Evolutionary conservation across 495 filamentous ascomycete genomes (phyloP), one percentile per base, ranked within the genome.

Genomic region (Aspergillus sparsus): DNA sequence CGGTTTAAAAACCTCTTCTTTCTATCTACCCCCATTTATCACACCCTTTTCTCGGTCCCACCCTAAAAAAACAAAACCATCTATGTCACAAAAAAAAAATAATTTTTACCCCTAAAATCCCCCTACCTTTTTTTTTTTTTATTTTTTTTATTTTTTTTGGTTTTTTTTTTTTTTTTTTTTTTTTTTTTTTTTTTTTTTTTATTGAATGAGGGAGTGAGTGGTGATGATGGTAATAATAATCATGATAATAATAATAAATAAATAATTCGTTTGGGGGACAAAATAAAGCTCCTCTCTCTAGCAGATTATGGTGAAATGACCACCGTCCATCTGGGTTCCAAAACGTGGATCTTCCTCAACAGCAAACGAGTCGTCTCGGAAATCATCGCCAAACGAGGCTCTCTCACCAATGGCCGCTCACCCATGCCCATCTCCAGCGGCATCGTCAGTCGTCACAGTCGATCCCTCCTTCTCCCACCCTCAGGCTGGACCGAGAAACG

Each of bases 331-430:
- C 60, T 77, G 32, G 73, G 73, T 4, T 70, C 70, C 9, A 68
- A 66, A 42, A 74, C 71, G 4, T 74, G 70, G 73, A 61, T 78
- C 12, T 15, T 75, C 0, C 67, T 78, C 0, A 78, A 78, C 59
- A 65, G 52, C 10, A 57, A 63, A 9, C 69, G 71, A 5, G 70
- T 74, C 0, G 69, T 74, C 34, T 46, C 60, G 6, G 75, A 74
- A 37, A 65, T 74, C 42, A 72, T 76, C 42, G 63, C 65, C 18
- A 75, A 74, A 57, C 63, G 67, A 6, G 71, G 68, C 3, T 57
- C 35, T 5, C 46, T 74, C 9, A 76, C 74, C 6, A 71, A 73
- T 53, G 75, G 70, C 37, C 63, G 74, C 6, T 60, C 68, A 5
- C 52, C 65, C 13, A 66, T 73, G 52, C 74, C 76, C 12, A 49